Conservation (phyloP, 2,329 filamentous ascomycete species). For the Pseudogymnoascus sp. region DNA sequence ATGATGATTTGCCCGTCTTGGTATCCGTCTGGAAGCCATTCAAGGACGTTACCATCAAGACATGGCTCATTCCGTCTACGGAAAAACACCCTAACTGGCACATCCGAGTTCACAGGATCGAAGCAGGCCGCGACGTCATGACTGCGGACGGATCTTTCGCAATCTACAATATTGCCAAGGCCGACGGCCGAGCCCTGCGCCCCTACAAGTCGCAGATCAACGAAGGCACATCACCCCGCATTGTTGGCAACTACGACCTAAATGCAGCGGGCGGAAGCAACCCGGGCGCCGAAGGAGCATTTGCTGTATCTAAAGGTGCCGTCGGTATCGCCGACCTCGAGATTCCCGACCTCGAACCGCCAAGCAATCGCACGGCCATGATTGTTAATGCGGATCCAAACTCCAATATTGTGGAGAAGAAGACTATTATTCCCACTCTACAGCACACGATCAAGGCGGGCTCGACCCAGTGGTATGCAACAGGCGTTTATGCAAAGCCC, state of each 20-base stretch:
- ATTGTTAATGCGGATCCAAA: conserved; percentile 71
- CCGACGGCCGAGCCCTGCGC: conserved; percentile 42
- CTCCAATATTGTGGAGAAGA: conserved; percentile 64
- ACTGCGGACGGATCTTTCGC: conserved; percentile 70
- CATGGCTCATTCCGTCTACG: conserved; percentile 54
- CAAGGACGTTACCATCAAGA: conserved; percentile 56
- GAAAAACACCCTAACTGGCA: conserved; percentile 59
- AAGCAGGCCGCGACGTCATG: conserved; percentile 51
- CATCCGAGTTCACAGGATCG: conserved; percentile 53
- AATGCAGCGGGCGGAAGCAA: conserved; percentile 45
- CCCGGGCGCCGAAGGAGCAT: conserved; percentile 42
- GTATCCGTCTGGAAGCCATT: conserved; percentile 65
- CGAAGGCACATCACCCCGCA: conserved; percentile 45
- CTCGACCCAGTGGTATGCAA: conserved; percentile 56
- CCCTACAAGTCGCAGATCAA: conserved; percentile 39
- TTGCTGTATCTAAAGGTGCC: conserved; percentile 46
- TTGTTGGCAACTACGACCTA: conserved; percentile 53
- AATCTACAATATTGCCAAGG: conserved; percentile 46
- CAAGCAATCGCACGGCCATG: conserved; percentile 40
- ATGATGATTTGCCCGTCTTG: conserved; percentile 48
- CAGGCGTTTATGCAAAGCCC: conserved; percentile 63
- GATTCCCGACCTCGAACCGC: conserved; percentile 38
- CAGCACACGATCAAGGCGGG: conserved; percentile 51
- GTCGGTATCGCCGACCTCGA: conserved; percentile 34
- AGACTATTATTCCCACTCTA: conserved; percentile 63